Conservation (phyloP, 129 eudicot genomes). For the Helichrysum umbraculigerum region DNA sequence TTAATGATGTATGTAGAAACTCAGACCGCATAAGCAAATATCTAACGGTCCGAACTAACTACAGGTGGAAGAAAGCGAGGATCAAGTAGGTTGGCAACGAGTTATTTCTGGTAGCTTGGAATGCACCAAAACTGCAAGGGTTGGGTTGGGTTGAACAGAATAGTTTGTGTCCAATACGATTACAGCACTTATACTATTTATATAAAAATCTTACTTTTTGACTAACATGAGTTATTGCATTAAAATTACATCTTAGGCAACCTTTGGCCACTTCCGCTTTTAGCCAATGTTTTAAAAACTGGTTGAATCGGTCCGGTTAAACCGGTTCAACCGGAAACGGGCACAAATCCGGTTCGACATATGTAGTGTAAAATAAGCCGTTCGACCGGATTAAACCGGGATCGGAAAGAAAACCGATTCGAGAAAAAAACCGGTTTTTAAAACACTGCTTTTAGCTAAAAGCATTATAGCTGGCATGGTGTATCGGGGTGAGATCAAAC, state of each 20-base stretch:
- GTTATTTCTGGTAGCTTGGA: background rate
- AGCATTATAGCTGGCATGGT: background rate
- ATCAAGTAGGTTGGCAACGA: background rate
- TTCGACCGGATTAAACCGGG: too few species aligned
- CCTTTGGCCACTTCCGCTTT: background rate
- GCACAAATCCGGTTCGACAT: too few species aligned
- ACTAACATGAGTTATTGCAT: background rate
- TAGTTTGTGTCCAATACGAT: background rate
- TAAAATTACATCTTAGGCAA: background rate
- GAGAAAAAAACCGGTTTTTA: too few species aligned
- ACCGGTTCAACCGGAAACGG: too few species aligned
- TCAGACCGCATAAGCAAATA: background rate
- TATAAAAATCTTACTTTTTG: background rate
- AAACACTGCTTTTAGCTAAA: constrained; percentile 10
- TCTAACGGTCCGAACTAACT: background rate
- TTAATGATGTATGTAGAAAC: background rate
- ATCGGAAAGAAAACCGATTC: too few species aligned
- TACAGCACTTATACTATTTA: background rate
- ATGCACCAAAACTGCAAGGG: background rate
- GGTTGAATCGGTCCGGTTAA: too few species aligned
- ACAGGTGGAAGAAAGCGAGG: background rate
- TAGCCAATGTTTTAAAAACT: too few species aligned
- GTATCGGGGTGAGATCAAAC: background rate
- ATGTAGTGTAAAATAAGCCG: too few species aligned
- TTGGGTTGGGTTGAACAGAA: background rate